Conservation (phyloP, 768 basidiomycete species). For the Hemileccinum rubropunctum region DNA sequence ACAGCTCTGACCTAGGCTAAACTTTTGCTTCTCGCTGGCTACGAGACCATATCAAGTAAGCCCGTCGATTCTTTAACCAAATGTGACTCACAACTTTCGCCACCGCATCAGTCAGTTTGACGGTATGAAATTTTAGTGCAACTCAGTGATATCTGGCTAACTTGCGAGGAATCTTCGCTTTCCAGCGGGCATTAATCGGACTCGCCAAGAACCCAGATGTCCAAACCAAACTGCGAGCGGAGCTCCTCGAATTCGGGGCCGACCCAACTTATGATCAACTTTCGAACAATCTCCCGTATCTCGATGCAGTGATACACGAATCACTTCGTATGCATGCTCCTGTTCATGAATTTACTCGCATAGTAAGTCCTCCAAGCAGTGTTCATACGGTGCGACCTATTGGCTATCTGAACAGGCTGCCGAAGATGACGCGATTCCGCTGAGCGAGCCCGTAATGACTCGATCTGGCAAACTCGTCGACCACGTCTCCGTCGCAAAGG, state of each 20-base stretch:
- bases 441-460: conserved; percentile 44
- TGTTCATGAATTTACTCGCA: conserved; percentile 22
- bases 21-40: conserved; percentile 36
- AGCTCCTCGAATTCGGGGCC: conserved; percentile 41
- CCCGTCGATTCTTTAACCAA: neutral
- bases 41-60: conserved; percentile 39
- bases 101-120: conserved; percentile 17
- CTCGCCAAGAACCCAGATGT: conserved; percentile 42
- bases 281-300: conserved; percentile 40
- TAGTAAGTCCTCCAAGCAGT: neutral
- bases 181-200: conserved; percentile 54
- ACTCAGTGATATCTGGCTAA: neutral
- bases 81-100: neutral
- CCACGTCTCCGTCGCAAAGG: conserved; percentile 44
- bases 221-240: conserved; percentile 49
- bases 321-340: conserved; percentile 45
- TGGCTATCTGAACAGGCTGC: conserved; percentile 33
- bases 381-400: no score
- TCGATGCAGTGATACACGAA: conserved; percentile 51
- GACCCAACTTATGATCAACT: conserved; percentile 60
- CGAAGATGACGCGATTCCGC: conserved; percentile 56
- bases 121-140: conserved; percentile 3
- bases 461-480: conserved; percentile 36
- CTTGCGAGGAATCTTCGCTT: no score
- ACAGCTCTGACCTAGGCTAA: conserved; percentile 23